phyloP scores from a whole-genome alignment of 2,329 filamentous ascomycete species.

The Xylaria multiplex region DNA sequence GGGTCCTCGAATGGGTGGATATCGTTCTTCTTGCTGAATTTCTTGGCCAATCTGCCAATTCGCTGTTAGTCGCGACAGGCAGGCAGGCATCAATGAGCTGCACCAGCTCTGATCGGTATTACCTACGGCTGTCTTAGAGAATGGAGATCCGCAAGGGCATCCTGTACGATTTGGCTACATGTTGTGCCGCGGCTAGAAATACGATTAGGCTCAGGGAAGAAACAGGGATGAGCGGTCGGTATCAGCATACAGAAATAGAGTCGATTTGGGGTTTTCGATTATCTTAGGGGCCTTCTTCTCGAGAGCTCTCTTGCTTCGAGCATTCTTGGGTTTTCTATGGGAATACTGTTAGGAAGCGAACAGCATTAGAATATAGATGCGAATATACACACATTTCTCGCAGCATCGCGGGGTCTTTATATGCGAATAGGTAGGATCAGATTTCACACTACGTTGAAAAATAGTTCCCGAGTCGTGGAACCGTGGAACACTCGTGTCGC shows the following conservation, averaged over 20 bases:
- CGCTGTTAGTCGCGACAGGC: background rate
- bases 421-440: background rate
- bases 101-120: conserved; percentile 57
- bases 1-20: conserved; percentile 95
- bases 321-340: conserved; percentile 70
- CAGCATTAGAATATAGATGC: background rate
- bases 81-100: background rate
- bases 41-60: conserved; percentile 69
- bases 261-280: conserved; percentile 88
- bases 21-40: conserved; percentile 96
- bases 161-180: conserved; percentile 83
- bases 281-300: conserved; percentile 92
- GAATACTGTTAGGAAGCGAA: conserved; percentile 29
- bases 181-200: conserved; percentile 72
- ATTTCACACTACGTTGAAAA: background rate
- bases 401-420: conserved; percentile 38
- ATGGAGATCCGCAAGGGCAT: conserved; percentile 85
- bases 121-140: conserved; percentile 77
- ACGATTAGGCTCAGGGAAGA: conserved; percentile 25
- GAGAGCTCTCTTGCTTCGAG: conserved; percentile 92
- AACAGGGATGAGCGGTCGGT: too few relatives aligned
- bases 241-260: conserved; percentile 76
- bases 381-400: conserved; percentile 43
- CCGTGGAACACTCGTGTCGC: conserved; percentile 4
- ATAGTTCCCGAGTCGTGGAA: background rate